phyloP scores from a whole-genome alignment of 352 stramenopile species.

The Phytophthora crassamura region DNA sequence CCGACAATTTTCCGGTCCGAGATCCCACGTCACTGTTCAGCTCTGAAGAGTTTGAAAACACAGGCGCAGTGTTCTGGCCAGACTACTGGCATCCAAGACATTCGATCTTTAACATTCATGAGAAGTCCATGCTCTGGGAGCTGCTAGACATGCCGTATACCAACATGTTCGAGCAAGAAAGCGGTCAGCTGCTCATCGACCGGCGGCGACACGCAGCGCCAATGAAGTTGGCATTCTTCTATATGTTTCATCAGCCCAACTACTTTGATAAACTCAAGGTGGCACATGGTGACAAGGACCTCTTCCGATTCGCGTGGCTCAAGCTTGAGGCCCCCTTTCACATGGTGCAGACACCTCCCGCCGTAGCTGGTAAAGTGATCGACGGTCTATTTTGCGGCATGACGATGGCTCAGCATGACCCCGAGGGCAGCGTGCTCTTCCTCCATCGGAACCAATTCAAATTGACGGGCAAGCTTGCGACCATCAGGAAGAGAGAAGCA shows the following conservation, averaged over 20 bases:
- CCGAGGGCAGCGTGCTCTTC: conserved; percentile 46
- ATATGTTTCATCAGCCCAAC: conserved; percentile 50
- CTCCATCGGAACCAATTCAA: conserved; percentile 61
- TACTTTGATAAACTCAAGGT: conserved; percentile 45
- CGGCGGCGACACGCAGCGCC: conserved; percentile 34
- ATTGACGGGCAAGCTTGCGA: conserved; percentile 34
- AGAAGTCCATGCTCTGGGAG: conserved; percentile 57
- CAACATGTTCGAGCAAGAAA: conserved; percentile 76
- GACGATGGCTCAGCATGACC: conserved; percentile 54
- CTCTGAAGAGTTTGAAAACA: conserved; percentile 35
- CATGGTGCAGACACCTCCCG: conserved; percentile 55
- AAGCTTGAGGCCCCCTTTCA: conserved; percentile 51
- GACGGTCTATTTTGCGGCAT: conserved; percentile 53
- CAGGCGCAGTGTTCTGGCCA: no score
- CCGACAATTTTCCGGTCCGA: conserved; percentile 56
- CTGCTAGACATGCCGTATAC: conserved; percentile 48
- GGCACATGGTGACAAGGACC: conserved; percentile 63
- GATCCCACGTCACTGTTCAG: conserved; percentile 60
- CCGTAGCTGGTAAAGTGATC: conserved; percentile 40
- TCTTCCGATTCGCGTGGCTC: conserved; percentile 69
- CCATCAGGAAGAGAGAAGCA: conserved; percentile 22
- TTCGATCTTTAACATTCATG: conserved; percentile 70
- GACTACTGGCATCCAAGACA: conserved; percentile 67
- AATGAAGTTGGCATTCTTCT: conserved; percentile 47
- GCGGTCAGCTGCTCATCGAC: conserved; percentile 60